Evolutionary conservation across 2,329 filamentous ascomycete species (phyloP).

Genomic region (Emmonsia crescens): DNA sequence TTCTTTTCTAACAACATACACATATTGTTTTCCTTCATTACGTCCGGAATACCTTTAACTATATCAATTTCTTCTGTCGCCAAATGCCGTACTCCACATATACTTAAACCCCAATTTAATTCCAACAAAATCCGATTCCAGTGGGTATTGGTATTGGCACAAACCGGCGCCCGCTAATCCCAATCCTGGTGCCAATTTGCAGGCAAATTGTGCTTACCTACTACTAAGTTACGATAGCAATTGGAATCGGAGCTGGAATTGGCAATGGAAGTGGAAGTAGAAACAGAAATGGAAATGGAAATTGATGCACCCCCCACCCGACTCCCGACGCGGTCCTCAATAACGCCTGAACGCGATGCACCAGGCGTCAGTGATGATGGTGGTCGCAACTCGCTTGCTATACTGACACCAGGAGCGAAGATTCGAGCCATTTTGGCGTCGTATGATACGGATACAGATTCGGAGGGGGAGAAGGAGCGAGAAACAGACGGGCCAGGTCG

Average conservation of each 20-base stretch:
- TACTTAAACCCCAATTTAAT: neutral
- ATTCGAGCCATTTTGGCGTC: constrained; percentile 40
- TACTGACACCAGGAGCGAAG: constrained; percentile 37
- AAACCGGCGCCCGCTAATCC: neutral
- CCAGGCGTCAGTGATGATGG: neutral
- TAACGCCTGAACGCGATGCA: neutral
- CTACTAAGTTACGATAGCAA: neutral
- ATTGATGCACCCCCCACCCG: neutral
- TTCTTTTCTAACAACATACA: too few species aligned
- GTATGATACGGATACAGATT: constrained; percentile 38
- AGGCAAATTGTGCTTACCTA: neutral
- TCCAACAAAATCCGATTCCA: neutral
- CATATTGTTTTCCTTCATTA: too few species aligned
- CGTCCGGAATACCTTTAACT: too few species aligned
- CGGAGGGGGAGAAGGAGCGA: constrained; percentile 21
- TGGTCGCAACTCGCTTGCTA: constrained; percentile 19
- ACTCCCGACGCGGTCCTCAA: neutral
- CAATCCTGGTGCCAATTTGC: neutral
- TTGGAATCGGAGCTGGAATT: neutral
- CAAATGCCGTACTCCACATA: neutral
- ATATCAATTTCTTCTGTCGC: too few species aligned
- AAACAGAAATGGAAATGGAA: neutral
- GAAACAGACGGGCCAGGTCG: neutral
- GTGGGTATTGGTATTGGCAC: neutral
- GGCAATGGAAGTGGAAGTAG: neutral